Evolutionary conservation across 352 stramenopile genomes (phyloP).

Genomic region (Phytopythium chamaehyphon): DNA sequence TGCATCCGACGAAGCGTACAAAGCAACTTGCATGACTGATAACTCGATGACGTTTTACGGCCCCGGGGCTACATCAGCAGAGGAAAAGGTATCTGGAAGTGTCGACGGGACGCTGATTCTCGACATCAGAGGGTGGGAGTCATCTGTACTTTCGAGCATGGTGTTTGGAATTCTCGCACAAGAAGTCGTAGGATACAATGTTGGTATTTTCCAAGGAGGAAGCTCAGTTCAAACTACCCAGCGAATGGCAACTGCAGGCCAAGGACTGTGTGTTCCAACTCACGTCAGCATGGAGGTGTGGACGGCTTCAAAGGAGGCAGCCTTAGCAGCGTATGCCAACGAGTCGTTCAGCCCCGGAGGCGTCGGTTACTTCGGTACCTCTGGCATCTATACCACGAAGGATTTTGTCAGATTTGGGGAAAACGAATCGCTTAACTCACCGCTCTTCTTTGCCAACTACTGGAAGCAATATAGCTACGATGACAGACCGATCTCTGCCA

Average conservation of each 20-base stretch:
- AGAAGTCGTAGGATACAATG: constrained; percentile 38
- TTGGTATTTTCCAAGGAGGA: constrained; percentile 14
- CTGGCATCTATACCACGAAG: constrained; percentile 43
- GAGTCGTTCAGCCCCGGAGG: constrained; percentile 31
- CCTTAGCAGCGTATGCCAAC: constrained; percentile 37
- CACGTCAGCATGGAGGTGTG: constrained; percentile 61
- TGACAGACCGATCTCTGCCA: constrained; percentile 27
- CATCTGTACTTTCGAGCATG: constrained; percentile 27
- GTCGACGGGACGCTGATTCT: constrained; percentile 23
- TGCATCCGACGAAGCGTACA: constrained; percentile 3
- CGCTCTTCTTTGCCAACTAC: constrained; percentile 33
- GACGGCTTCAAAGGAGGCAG: constrained; percentile 19
- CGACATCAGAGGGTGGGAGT: constrained; percentile 31
- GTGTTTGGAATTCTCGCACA: constrained; percentile 41
- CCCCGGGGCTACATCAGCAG: constrained; percentile 2
- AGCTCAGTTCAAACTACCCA: constrained; percentile 11
- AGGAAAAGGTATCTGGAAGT: constrained; percentile 6
- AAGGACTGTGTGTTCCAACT: constrained; percentile 38
- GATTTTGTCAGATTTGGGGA: constrained; percentile 21
- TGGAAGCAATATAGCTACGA: constrained; percentile 45
- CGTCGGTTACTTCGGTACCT: constrained; percentile 33
- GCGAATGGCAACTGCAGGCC: constrained; percentile 24
- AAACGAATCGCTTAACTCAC: constrained; percentile 8
- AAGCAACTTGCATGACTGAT: constrained; percentile 8
- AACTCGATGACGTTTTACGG: constrained; percentile 12